Conservation (phyloP, 2,329 filamentous ascomycete species). For the Penicillium sp. region DNA sequence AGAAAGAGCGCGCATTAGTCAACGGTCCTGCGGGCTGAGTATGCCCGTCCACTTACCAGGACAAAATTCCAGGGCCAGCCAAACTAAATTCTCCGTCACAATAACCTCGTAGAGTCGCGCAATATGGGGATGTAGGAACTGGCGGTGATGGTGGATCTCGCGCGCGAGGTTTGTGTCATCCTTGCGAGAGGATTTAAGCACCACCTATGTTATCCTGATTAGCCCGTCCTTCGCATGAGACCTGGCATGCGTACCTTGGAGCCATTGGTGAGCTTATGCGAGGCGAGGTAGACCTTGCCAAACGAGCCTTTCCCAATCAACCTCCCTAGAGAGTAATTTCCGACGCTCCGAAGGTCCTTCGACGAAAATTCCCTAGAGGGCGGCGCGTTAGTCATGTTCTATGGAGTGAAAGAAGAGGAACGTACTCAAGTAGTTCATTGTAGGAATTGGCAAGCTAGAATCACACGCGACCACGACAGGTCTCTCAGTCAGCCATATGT, state of each 20-base stretch:
- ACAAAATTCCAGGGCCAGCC: slow-evolving; percentile 96
- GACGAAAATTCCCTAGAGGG: slow-evolving; percentile 80
- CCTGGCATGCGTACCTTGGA: slow-evolving; percentile 66
- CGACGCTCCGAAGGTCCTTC: slow-evolving; percentile 84
- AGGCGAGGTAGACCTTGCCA: slow-evolving; percentile 94
- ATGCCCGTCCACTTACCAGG: slow-evolving; percentile 58
- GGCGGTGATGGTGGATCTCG: slow-evolving; percentile 97
- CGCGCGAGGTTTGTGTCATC: slow-evolving; percentile 92
- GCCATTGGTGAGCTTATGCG: slow-evolving; percentile 96
- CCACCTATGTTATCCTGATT: slow-evolving; percentile 62
- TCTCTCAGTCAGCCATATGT: slow-evolving; percentile 14
- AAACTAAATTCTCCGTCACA: slow-evolving; percentile 90
- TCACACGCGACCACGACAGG: slow-evolving; percentile 4
- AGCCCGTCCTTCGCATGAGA: neutral
- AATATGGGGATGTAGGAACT: slow-evolving; percentile 97
- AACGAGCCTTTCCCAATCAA: slow-evolving; percentile 98
- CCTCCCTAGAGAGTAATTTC: slow-evolving; percentile 88
- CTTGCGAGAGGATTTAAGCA: slow-evolving; percentile 96
- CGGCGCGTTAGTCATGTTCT: slow-evolving; percentile 10
- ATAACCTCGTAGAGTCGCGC: slow-evolving; percentile 96
- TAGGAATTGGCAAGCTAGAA: slow-evolving; percentile 91
- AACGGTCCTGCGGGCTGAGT: neutral
- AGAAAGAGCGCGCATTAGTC: neutral
- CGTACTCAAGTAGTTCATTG: slow-evolving; percentile 90
- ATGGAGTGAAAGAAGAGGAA: slow-evolving; percentile 14